phyloP scores from a whole-genome alignment of 495 filamentous ascomycete species.

The Astrothelium subdiscretum region DNA sequence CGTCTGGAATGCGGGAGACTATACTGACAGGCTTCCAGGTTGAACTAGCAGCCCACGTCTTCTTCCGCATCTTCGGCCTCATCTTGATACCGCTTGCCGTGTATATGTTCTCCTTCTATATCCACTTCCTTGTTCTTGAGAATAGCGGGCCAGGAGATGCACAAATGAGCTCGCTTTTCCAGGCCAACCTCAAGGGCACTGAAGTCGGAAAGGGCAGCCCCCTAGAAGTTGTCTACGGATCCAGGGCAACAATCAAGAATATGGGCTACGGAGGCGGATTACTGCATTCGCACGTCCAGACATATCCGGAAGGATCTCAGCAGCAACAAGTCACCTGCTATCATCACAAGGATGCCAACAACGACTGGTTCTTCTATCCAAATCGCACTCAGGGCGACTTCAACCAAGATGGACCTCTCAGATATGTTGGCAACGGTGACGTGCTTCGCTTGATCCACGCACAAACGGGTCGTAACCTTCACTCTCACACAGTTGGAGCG shows the following conservation, averaged over 20 bases:
- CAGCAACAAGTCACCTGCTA: conserved; percentile 99
- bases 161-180: conserved; percentile 98
- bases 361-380: conserved; percentile 98
- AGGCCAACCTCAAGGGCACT: conserved; percentile 87
- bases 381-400: conserved; percentile 67
- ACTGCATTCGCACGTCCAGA: conserved; percentile 94
- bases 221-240: conserved; percentile 79
- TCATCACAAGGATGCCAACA: conserved; percentile 98
- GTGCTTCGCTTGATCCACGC: conserved; percentile 82
- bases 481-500: conserved; percentile 81
- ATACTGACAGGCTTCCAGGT: conserved; percentile 33
- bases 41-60: conserved; percentile 64
- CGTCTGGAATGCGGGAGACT: not conserved
- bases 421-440: conserved; percentile 67
- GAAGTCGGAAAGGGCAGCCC: conserved; percentile 90
- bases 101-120: conserved; percentile 88
- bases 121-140: conserved; percentile 85
- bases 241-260: conserved; percentile 88
- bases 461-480: conserved; percentile 91
- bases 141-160: conserved; percentile 95
- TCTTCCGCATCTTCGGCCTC: conserved; percentile 70
- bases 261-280: conserved; percentile 98
- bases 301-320: conserved; percentile 83
- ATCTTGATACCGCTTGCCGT: conserved; percentile 78
- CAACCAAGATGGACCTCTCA: conserved; percentile 52